A percentile compares a stretch with the other conserved stretches of the same genome.
These are phyloP conservation scores for Ceratobasidium sp. DNA, from an alignment of 1,284 basidiomycete genomes.

Conservation along the genomic window DNA sequence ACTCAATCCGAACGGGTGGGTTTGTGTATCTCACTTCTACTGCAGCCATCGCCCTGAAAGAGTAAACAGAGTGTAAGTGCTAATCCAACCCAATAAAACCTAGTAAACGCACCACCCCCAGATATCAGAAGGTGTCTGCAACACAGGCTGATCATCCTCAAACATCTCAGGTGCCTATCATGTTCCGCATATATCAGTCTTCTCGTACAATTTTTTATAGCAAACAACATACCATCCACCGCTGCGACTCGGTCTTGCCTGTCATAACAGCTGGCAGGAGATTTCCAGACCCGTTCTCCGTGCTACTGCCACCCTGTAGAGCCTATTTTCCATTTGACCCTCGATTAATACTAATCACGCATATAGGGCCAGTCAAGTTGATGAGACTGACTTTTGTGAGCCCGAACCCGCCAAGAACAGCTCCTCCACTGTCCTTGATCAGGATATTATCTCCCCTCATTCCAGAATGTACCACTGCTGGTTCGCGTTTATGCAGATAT, in stretches of 20 bases:
- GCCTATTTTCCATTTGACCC: not conserved
- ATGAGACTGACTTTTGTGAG: slow-evolving; percentile 13
- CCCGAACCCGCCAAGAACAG: slow-evolving; percentile 30
- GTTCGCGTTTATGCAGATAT: slow-evolving; percentile 16
- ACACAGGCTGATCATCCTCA: slow-evolving; percentile 8
- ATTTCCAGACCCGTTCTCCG: not conserved
- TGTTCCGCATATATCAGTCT: not conserved
- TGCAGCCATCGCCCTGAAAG: slow-evolving; percentile 22
- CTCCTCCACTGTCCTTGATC: slow-evolving; percentile 31
- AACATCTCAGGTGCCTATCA: slow-evolving; percentile 39
- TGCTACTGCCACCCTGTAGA: not conserved
- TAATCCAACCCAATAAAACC: not conserved
- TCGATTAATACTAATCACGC: not conserved
- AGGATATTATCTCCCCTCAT: slow-evolving; percentile 36
- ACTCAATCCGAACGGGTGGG: not conserved
- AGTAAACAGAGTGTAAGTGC: not conserved
- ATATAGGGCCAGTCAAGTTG: not conserved
- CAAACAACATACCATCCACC: slow-evolving; percentile 24
- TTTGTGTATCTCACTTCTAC: slow-evolving; percentile 10
- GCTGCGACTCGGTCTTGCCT: slow-evolving; percentile 38
- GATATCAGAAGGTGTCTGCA: slow-evolving; percentile 23
- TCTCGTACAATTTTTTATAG: no score
- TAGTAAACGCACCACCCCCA: slow-evolving; percentile 36
- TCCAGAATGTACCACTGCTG: slow-evolving; percentile 29
- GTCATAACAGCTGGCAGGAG: slow-evolving; percentile 15